phyloP scores from a whole-genome alignment of 805 yeast genomes.

The Kodamaea sagamina region DNA sequence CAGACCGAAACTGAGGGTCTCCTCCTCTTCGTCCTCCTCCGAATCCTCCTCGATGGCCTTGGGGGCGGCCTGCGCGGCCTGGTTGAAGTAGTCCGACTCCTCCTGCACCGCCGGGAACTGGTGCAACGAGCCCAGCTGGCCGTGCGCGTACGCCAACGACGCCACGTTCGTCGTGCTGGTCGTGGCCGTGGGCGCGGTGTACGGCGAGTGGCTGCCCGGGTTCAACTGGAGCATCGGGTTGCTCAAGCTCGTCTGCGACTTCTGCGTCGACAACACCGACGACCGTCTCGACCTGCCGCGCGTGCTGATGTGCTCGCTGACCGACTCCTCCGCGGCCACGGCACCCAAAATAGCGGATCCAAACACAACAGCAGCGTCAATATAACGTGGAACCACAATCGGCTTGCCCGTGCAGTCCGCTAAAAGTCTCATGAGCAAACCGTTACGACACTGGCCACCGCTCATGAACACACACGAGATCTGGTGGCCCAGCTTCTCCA shows the following conservation, averaged over 20 bases:
- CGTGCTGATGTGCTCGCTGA: slow-evolving; percentile 35
- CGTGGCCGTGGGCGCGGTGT: slow-evolving; percentile 81
- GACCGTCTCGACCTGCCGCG: slow-evolving; percentile 40
- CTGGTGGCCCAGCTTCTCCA: slow-evolving; percentile 78
- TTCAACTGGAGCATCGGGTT: slow-evolving; percentile 12
- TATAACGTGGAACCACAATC: slow-evolving; percentile 87
- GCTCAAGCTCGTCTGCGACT: slow-evolving; percentile 34
- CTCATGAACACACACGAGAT: slow-evolving; percentile 80
- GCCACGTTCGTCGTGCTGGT: slow-evolving; percentile 61
- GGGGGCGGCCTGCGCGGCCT: slow-evolving; percentile 24
- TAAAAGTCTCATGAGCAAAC: slow-evolving; percentile 80
- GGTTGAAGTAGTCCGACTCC: slow-evolving; percentile 44
- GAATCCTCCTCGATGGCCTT: slow-evolving; percentile 24
- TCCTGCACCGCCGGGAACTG: slow-evolving; percentile 35
- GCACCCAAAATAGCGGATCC: slow-evolving; percentile 96
- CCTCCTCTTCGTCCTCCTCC: slow-evolving; percentile 50
- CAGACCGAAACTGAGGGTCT: slow-evolving; percentile 60
- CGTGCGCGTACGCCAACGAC: slow-evolving; percentile 46
- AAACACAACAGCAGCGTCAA: slow-evolving; percentile 95
- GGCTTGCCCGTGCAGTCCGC: slow-evolving; percentile 94
- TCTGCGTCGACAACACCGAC: slow-evolving; percentile 30
- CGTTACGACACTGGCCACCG: slow-evolving; percentile 97
- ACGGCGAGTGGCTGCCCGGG: slow-evolving; percentile 57
- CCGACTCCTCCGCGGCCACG: slow-evolving; percentile 75
- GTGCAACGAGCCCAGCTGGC: slow-evolving; percentile 28